Evolutionary conservation across 306 rosid species (phyloP).

Genomic region (Prunus fruticosa): DNA sequence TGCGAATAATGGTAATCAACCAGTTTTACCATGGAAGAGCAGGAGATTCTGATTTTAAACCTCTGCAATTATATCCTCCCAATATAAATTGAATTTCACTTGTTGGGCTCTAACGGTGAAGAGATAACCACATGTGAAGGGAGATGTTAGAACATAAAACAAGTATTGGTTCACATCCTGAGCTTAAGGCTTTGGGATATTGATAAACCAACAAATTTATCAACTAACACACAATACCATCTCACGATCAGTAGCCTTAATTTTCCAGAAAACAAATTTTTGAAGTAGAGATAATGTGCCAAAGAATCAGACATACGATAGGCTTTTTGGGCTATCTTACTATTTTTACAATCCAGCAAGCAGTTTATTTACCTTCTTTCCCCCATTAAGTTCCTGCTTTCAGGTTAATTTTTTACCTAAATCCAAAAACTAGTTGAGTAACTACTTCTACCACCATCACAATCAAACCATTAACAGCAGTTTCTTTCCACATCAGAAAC

Average conservation of each 20-base stretch:
- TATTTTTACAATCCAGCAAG: neutral
- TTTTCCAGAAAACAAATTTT: neutral
- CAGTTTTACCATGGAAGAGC: neutral
- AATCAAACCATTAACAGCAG: neutral
- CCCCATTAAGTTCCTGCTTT: neutral
- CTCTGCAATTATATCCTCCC: neutral
- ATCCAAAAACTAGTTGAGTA: neutral
- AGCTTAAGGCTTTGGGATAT: neutral
- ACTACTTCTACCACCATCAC: neutral
- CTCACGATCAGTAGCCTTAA: neutral
- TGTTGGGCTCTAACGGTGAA: neutral
- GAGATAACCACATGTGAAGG: neutral
- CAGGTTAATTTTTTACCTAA: neutral
- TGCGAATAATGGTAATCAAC: neutral
- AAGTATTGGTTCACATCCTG: neutral
- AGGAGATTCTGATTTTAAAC: neutral
- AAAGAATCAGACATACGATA: neutral
- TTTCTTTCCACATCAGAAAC: neutral
- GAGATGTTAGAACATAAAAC: neutral
- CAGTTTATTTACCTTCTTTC: neutral
- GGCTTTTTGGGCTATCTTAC: neutral
- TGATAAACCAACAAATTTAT: neutral
- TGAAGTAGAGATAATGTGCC: neutral
- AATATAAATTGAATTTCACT: neutral
- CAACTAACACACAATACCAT: neutral